These are phyloP conservation scores for Acrocalymma vagum DNA, from an alignment of 2,329 filamentous ascomycete species.

Conservation along the genomic window DNA sequence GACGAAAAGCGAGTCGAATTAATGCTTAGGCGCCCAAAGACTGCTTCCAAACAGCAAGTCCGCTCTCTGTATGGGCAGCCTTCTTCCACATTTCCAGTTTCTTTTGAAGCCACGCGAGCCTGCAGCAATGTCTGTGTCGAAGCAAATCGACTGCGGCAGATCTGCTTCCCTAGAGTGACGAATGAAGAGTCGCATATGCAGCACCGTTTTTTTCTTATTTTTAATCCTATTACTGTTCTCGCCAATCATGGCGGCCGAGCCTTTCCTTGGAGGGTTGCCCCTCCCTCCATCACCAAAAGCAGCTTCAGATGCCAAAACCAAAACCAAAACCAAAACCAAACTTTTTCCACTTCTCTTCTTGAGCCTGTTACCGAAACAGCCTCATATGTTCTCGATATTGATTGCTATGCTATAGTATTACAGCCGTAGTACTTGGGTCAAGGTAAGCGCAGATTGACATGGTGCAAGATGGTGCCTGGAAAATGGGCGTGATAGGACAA, in stretches of 20 bases:
- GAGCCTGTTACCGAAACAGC: slow-evolving; percentile 12
- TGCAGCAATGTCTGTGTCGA: slow-evolving; percentile 20
- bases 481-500: slow-evolving; percentile 30
- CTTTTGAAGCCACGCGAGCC: slow-evolving; percentile 24
- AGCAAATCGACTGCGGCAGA: slow-evolving; percentile 43
- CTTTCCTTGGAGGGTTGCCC: no score
- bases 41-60: slow-evolving; percentile 26
- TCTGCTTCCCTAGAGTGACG: slow-evolving; percentile 41
- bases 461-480: slow-evolving; percentile 25
- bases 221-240: no score
- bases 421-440: slow-evolving; percentile 27
- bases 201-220: slow-evolving; percentile 44
- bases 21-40: slow-evolving; percentile 36
- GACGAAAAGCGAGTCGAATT: slow-evolving; percentile 47
- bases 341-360: slow-evolving; percentile 5
- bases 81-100: slow-evolving; percentile 28
- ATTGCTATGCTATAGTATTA: slow-evolving; percentile 23
- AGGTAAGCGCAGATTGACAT: slow-evolving; percentile 21
- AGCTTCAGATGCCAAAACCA: slow-evolving; percentile 10
- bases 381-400: slow-evolving; percentile 34
- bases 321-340: slow-evolving; percentile 14
- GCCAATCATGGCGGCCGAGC: slow-evolving; percentile 29
- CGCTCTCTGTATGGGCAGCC: slow-evolving; percentile 29
- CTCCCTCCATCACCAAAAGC: no score
- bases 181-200: slow-evolving; percentile 36